Base-by-base conservation (phyloP, 352 stramenopile genomes). In the Phytophthora citricola region DNA sequence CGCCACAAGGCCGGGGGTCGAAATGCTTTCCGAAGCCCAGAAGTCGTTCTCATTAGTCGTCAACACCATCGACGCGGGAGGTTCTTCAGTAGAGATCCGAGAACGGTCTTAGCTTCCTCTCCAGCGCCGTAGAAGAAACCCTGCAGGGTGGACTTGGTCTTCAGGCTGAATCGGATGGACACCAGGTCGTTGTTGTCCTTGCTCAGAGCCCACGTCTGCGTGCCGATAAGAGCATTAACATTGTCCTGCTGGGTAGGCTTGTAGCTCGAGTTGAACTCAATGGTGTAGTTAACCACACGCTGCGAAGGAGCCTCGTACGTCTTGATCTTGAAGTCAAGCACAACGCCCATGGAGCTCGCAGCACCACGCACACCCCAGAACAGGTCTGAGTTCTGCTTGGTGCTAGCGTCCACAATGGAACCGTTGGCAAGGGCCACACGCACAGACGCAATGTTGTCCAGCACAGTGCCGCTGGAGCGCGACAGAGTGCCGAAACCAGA, bases 161-260 rank as follows among this genome's bases (percentile, higher is more conserved):
- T 69, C 0, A 73, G 24, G 4, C 38, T 51, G 41, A 69, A 73
- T 20, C 65, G 65, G 22, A 73, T 73, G 0, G 65, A 73, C 7
- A 73, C 39, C 3, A 64, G 53, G 47, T 73, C 65, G 65, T 58
- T 65, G 52, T 73, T 73, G 47, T 65, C 58, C 40, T 57, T 45
- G 46, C 65, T 69, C 26, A 63, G 3, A 6, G 65, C 65, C 65
- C 58, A 73, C 20, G 20, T 48, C 47, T 73, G 65, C 6, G 59
- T 73, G 10, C 65, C 65, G 11, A 73, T 31, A 1, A 73, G 40
- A 17, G 65, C 65, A 5, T 73, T 20, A 1, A 73, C 65, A 29
- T 69, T 69, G 40, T 73, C 58, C 46, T 73, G 65, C 47, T 69
- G 58, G 0, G 65, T 73, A 20, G 65, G 40, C 27, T 64, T 62